Percentiles rank a stretch among this genome's conserved stretches.
These are phyloP conservation scores for Aspergillus carlsbadensis DNA, from an alignment of 495 filamentous ascomycete species.

Conservation along the genomic window DNA sequence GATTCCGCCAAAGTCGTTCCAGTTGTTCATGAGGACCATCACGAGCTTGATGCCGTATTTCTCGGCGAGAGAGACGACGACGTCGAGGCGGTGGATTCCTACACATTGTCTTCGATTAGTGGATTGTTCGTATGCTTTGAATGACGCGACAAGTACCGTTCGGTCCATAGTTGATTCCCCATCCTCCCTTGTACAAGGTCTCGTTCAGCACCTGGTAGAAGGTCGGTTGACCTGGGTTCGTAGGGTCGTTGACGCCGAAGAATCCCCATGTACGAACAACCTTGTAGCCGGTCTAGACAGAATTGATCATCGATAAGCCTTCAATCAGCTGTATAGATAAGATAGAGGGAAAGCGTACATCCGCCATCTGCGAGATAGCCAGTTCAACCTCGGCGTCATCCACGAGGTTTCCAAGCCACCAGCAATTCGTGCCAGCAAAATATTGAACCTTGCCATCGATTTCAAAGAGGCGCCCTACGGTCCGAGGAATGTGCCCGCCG, in stretches of 20 bases:
- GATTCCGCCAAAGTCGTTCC: conserved; percentile 27
- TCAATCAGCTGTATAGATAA: no score
- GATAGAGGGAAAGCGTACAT: background rate
- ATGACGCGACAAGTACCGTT: conserved; percentile 39
- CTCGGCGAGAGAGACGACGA: conserved; percentile 59
- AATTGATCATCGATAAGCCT: no score
- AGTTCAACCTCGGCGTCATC: conserved; percentile 60
- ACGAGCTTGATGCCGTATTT: conserved; percentile 61
- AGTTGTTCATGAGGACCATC: conserved; percentile 52
- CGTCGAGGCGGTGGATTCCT: conserved; percentile 61
- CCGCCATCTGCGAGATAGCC: conserved; percentile 29
- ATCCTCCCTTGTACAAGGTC: conserved; percentile 35
- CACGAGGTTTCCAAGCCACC: conserved; percentile 69
- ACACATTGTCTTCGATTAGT: background rate
- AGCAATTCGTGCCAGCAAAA: conserved; percentile 70
- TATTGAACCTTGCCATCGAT: conserved; percentile 62
- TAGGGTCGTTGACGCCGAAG: conserved; percentile 55
- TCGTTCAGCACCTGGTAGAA: conserved; percentile 58
- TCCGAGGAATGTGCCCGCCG: background rate
- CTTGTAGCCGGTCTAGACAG: conserved; percentile 57
- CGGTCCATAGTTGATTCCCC: conserved; percentile 63
- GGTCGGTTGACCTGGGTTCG: conserved; percentile 41
- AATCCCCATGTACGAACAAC: conserved; percentile 73
- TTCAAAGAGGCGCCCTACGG: conserved; percentile 53
- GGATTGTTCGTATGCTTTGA: background rate